Conservation (phyloP, 768 basidiomycete genomes). For the Trametes cubensis region DNA sequence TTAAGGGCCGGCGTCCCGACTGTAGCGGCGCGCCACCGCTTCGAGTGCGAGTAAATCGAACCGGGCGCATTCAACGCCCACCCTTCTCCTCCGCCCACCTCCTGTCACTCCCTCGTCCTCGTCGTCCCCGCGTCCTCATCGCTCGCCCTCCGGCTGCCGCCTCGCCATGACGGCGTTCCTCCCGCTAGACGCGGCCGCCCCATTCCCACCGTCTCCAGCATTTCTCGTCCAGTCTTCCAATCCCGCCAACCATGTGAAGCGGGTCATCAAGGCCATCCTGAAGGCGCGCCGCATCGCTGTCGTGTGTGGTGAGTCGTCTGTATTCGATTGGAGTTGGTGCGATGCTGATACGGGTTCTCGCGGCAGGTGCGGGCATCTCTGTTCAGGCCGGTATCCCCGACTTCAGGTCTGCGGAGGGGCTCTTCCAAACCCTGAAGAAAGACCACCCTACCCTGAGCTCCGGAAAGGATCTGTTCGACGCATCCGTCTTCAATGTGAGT, state of each 20-base stretch:
- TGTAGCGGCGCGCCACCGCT: conserved; percentile 23
- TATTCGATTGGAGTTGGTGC: neutral
- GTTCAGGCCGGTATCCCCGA: conserved; percentile 89
- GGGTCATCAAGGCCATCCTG: conserved; percentile 64
- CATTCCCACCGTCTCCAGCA: conserved; percentile 53
- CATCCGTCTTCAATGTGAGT: conserved; percentile 84
- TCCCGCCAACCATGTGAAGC: conserved; percentile 50
- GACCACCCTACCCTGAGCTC: conserved; percentile 75
- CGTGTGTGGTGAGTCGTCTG: conserved; percentile 67
- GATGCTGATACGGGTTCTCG: conserved; percentile 7
- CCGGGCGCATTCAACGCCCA: conserved; percentile 19
- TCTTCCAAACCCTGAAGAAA: conserved; percentile 77
- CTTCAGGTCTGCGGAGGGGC: conserved; percentile 79
- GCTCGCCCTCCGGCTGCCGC: conserved; percentile 7
- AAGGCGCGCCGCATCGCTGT: conserved; percentile 86
- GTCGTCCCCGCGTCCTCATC: conserved; percentile 11
- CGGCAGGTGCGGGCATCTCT: conserved; percentile 82
- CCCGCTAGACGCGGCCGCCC: conserved; percentile 54
- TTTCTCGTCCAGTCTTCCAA: conserved; percentile 57
- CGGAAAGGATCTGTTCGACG: conserved; percentile 89
- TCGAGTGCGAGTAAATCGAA: conserved; percentile 16
- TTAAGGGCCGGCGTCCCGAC: conserved; percentile 10
- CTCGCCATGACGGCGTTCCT: conserved; percentile 63
- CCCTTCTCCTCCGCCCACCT: conserved; percentile 11
- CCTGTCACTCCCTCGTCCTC: conserved; percentile 6